Evolutionary conservation across 179 eudicot genomes (phyloP).

Genomic region (Dionaea muscipula): DNA sequence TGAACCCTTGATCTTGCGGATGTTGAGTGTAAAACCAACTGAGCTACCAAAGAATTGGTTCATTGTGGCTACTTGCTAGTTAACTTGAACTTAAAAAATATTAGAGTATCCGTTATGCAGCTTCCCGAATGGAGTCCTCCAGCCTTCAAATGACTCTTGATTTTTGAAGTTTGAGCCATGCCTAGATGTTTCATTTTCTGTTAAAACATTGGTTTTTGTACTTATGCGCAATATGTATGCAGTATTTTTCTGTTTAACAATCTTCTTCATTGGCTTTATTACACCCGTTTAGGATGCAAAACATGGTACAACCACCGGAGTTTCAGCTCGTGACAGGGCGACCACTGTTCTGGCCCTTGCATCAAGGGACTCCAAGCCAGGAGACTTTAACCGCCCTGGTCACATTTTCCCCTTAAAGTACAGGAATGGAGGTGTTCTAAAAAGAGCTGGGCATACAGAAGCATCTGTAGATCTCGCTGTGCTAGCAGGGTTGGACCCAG

Average conservation of each 20-base stretch:
- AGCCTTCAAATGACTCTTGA: no score
- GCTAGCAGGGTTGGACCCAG: constrained; percentile 72
- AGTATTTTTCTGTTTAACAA: background rate
- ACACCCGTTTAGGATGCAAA: constrained; percentile 55
- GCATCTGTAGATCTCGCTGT: constrained; percentile 75
- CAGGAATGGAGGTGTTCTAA: constrained; percentile 80
- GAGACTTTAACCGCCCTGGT: constrained; percentile 87
- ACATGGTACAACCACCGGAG: constrained; percentile 79
- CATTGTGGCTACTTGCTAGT: no score
- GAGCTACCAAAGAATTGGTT: no score
- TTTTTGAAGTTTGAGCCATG: no score
- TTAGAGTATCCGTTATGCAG: no score
- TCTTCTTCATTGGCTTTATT: background rate
- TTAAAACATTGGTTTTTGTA: no score
- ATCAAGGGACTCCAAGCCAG: constrained; percentile 59
- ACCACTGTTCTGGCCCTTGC: constrained; percentile 61
- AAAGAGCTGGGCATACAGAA: constrained; percentile 93
- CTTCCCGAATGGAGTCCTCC: no score
- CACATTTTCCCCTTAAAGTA: constrained; percentile 82
- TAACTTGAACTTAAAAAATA: no score
- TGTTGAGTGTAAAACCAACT: no score
- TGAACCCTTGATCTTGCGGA: no score
- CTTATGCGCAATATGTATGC: background rate
- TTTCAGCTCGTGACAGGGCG: constrained; percentile 74
- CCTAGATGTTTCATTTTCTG: no score